These are phyloP conservation scores for Flaveria brownii DNA, from an alignment of 129 eudicot species.

Conservation along the genomic window DNA sequence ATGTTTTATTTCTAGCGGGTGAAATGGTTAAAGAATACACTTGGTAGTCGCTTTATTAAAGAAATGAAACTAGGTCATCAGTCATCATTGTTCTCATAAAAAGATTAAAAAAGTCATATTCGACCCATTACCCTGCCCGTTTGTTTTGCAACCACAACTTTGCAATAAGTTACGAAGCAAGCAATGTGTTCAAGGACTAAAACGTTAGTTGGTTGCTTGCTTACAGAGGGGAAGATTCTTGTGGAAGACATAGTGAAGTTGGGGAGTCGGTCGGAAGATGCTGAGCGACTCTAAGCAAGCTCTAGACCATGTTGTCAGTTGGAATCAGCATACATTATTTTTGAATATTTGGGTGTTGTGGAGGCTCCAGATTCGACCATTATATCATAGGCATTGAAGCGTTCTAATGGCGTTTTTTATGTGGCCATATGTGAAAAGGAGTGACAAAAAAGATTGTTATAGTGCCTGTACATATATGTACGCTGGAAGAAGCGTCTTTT, in stretches of 20 bases:
- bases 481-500: neutral
- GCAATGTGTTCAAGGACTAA: neutral
- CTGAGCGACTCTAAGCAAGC: constrained; percentile 33
- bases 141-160: neutral
- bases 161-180: neutral
- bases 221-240: constrained; percentile 92
- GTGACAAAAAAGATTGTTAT: constrained; percentile 26
- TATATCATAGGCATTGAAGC: constrained; percentile 23
- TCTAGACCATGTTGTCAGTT: constrained; percentile 5
- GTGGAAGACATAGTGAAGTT: constrained; percentile 91
- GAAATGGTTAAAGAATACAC: neutral
- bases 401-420: constrained; percentile 24
- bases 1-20: neutral
- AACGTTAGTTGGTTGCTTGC: constrained; percentile 7
- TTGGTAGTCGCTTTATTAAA: neutral
- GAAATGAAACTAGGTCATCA: neutral
- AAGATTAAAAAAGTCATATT: neutral
- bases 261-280: constrained; percentile 63
- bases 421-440: constrained; percentile 7
- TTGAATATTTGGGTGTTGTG: constrained; percentile 21
- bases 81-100: neutral
- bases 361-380: constrained; percentile 16
- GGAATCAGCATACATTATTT: constrained; percentile 7
- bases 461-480: constrained; percentile 20
- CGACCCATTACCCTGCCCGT: neutral